phyloP scores from a whole-genome alignment of 208 protist species.

The Naegleria gruberi region DNA sequence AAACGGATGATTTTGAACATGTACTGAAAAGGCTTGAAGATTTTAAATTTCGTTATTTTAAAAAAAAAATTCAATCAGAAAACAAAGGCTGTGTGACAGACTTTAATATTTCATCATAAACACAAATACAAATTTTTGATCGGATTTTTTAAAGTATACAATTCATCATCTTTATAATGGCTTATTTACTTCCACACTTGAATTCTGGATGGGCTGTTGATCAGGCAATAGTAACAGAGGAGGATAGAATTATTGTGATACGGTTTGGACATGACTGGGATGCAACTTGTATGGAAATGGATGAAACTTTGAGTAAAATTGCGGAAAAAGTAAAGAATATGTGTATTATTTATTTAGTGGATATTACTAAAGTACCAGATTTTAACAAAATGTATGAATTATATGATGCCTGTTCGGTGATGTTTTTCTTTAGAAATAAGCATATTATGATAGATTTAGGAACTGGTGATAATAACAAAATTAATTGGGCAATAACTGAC shows the following conservation, averaged over 20 bases:
- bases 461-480: conserved; percentile 99
- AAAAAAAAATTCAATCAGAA: too few relatives aligned
- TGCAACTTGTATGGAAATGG: conserved; percentile 75
- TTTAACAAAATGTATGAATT: conserved; percentile 99
- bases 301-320: conserved; percentile 50
- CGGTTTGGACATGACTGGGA: conserved; percentile 81
- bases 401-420: conserved; percentile 92
- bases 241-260: conserved; percentile 74
- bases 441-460: conserved; percentile 98
- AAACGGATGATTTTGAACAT: too few relatives aligned
- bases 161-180: conserved; percentile 19
- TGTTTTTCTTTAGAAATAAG: conserved; percentile 98
- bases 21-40: too few relatives aligned
- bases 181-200: conserved; percentile 74
- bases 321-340: conserved; percentile 70
- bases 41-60: too few relatives aligned
- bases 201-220: conserved; percentile 80
- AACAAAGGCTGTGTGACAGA: too few relatives aligned
- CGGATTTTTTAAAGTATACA: too few relatives aligned
- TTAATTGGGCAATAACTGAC: conserved; percentile 91
- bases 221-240: conserved; percentile 57
- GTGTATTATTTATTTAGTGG: conserved; percentile 80
- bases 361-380: conserved; percentile 82
- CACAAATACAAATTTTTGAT: too few relatives aligned
- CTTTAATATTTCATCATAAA: too few relatives aligned